phyloP scores from a whole-genome alignment of 345 rosid genomes.

The Durio zibethinus region DNA sequence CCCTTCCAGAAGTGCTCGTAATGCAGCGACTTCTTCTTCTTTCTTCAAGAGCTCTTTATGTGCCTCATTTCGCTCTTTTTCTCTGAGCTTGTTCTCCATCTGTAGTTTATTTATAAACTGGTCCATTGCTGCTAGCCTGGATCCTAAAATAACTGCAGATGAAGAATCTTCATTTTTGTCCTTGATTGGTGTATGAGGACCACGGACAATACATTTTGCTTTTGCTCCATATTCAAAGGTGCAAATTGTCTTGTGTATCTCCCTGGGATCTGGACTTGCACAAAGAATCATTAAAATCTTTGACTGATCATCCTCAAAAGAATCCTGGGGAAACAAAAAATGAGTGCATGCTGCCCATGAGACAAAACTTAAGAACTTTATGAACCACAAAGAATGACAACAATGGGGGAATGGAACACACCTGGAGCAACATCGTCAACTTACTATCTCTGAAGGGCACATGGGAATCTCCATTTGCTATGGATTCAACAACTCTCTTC shows the following conservation, averaged over 20 bases:
- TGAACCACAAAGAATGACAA: neutral
- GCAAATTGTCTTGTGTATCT: slow-evolving; percentile 90
- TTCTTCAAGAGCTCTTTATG: slow-evolving; percentile 68
- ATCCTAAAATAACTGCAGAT: slow-evolving; percentile 56
- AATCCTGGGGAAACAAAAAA: slow-evolving; percentile 51
- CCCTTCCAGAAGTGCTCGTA: slow-evolving; percentile 50
- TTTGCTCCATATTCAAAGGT: slow-evolving; percentile 97
- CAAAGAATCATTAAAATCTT: slow-evolving; percentile 93
- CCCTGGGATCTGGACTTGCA: slow-evolving; percentile 96
- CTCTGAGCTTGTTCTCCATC: slow-evolving; percentile 76
- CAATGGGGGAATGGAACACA: slow-evolving; percentile 18
- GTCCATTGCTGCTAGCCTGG: slow-evolving; percentile 88
- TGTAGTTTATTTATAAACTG: slow-evolving; percentile 80
- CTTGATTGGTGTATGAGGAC: slow-evolving; percentile 68
- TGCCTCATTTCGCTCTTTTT: slow-evolving; percentile 74
- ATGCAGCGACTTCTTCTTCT: slow-evolving; percentile 73
- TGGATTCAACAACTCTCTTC: slow-evolving; percentile 95
- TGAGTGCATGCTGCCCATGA: neutral
- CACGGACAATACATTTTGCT: slow-evolving; percentile 92
- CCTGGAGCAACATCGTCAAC: slow-evolving; percentile 94
- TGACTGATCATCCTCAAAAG: slow-evolving; percentile 93
- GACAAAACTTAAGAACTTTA: neutral
- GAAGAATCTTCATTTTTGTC: slow-evolving; percentile 71
- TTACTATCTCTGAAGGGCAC: slow-evolving; percentile 99
- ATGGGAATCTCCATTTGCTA: slow-evolving; percentile 97